phyloP scores from a whole-genome alignment of 2,329 filamentous ascomycete genomes.

The Tolypocladium album region DNA sequence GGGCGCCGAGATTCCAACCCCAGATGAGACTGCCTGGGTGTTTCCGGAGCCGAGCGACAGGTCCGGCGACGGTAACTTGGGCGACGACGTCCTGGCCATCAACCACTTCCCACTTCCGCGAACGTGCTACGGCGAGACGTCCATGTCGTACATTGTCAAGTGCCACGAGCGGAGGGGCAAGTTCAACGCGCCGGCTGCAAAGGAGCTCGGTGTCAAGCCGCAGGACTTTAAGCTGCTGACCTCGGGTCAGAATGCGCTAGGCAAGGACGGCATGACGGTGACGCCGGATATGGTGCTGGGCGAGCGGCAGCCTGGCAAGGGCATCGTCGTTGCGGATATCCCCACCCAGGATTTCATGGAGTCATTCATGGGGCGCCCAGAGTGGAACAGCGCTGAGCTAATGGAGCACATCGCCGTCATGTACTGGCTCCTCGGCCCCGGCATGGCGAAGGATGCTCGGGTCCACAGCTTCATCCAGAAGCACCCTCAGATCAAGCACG shows the following conservation, averaged over 20 bases:
- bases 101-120: conserved; percentile 44
- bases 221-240: conserved; percentile 50
- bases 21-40: conserved; percentile 16
- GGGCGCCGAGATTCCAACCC: conserved; percentile 8
- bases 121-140: conserved; percentile 53
- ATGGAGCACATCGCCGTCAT: conserved; percentile 58
- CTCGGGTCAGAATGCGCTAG: conserved; percentile 50
- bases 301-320: conserved; percentile 53
- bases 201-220: conserved; percentile 49
- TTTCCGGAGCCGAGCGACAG: conserved; percentile 10
- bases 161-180: conserved; percentile 67
- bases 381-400: conserved; percentile 56
- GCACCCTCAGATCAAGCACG: conserved; percentile 54
- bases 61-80: conserved; percentile 2
- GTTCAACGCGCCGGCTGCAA: conserved; percentile 59
- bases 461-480: conserved; percentile 61
- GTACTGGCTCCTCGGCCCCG: conserved; percentile 72
- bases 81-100: conserved; percentile 10
- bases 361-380: conserved; percentile 55
- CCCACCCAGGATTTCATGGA: conserved; percentile 61
- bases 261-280: conserved; percentile 55
- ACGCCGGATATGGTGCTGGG: conserved; percentile 83
- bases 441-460: conserved; percentile 49
- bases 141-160: conserved; percentile 81
- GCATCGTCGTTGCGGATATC: conserved; percentile 72